Base-by-base conservation (phyloP, 2,329 filamentous ascomycete genomes). In the Phialocephala sp. region DNA sequence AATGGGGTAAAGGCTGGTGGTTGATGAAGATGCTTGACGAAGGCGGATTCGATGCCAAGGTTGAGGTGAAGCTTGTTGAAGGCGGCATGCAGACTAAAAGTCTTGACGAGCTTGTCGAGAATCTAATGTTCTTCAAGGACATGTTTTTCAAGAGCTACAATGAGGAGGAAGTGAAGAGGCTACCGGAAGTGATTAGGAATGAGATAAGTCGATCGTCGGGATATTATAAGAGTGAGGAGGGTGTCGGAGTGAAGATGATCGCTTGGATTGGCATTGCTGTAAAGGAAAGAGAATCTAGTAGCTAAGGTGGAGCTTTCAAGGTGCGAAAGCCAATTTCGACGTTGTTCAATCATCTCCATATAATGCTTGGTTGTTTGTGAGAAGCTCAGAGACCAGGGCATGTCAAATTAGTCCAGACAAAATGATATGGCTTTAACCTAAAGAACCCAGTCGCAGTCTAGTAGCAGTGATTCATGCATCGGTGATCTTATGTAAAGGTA, bases 91-190 rank as follows among this genome's bases (percentile, higher is more conserved):
- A 52, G 22, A 60, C 67, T 12, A 27, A 14, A 8, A 63, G 55
- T 41, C 18, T 65, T 39, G 59, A 65, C 8, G 64, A 65, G 22
- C 43, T 69, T 59, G 60, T 62, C 12, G 65, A 62, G 14, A 69
- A 67, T 20, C 59, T 69, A 59, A 66, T 66, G 62, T 55, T 63
- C 27, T 59, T 63, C 22, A 63, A 60, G 18, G 55, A 54, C n/a
- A 65, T 66, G 67, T 61, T 66, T 36, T 67, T 66, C 20, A 47
- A 36, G 27, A 56, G 35, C 8, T 67, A 62, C 37, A 61, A 41
- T 36, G 60, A 65, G 14, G 57, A 65, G 20, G 67, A 67, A 41
- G 32, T 67, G 18, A 50, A 45, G 22, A 39, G 18, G 12, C 50
- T 41, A 39, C 56, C 47, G 32, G 24, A 20, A 6, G 27, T 65